Evolutionary conservation across 2,329 filamentous ascomycete species (phyloP), one percentile per base, ranked within the genome.

Genomic region (Phialocephala subalpina): DNA sequence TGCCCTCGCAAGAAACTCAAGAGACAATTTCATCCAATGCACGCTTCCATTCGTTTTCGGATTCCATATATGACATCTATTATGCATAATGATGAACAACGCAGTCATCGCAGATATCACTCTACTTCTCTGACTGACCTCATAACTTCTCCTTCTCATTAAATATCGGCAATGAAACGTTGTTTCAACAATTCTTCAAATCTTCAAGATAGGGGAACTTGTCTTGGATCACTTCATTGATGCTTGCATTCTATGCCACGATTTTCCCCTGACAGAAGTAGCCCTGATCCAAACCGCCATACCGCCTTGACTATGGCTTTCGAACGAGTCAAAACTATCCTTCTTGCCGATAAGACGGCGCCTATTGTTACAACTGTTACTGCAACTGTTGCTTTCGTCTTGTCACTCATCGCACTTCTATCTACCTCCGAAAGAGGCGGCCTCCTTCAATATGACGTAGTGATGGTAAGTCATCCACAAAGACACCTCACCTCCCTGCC

Each of bases 341-440:
- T 64, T 6, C n/a, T 60, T 12, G 35, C 53, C 25, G 40, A 60
- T 9, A 64, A 45, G 20, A 25, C 62, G 12, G 53, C 69, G n/a
- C 49, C 64, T 16, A 27, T 64, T 3, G 11, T 67, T 9, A 69
- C 69, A 1, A 47, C 63, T 3, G 3, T 69, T 11, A 25, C 62
- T 20, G 60, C 67, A 6, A 58, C 65, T 20, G 45, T 70, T 22
- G 65, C 67, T n/a, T 70, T 70, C 40, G 52, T 63, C 5, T 45
- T 70, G 11, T 64, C 61, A 1, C 61, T 70, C 2, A 42, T 70
- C 2, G 64, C 58, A 3, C 60, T 70, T 8, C 45, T 68, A 1
- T 58, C 68, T 1, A 58, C 20, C 33, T 58, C 63, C 12, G 27
- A 47, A 22, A 68, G 59, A 29, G 62, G 62, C 2, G 14, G 58